phyloP scores from a whole-genome alignment of 495 filamentous ascomycete species.

The Penicillium samsonianum region DNA sequence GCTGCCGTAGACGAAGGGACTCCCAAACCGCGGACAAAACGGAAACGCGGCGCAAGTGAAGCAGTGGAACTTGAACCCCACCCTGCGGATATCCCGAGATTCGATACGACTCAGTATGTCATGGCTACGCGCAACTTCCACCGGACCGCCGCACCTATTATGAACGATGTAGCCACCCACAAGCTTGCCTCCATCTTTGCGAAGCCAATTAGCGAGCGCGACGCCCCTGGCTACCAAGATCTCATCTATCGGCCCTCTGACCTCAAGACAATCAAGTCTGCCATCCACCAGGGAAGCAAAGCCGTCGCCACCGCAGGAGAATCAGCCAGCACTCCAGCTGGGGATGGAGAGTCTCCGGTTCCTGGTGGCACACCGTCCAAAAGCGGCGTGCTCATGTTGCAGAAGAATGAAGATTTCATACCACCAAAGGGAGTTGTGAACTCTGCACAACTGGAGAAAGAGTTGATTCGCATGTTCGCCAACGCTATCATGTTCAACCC shows the following conservation, averaged over 20 bases:
- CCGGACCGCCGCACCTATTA: constrained; percentile 71
- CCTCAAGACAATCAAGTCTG: constrained; percentile 79
- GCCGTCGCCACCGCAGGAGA: constrained; percentile 66
- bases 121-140: constrained; percentile 76
- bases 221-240: constrained; percentile 85
- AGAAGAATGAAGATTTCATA: constrained; percentile 69
- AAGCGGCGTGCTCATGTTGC: constrained; percentile 53
- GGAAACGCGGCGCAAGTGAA: constrained; percentile 46
- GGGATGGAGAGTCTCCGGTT: constrained; percentile 46
- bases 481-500: constrained; percentile 98
- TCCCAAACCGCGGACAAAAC: constrained; percentile 35
- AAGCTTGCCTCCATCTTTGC: constrained; percentile 87
- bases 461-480: constrained; percentile 95
- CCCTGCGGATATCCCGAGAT: constrained; percentile 34
- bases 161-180: constrained; percentile 83
- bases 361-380: constrained; percentile 40
- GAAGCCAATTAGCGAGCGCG: constrained; percentile 75
- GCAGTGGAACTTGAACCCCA: constrained; percentile 33
- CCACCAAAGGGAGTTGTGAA: constrained; percentile 94
- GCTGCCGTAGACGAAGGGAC: constrained; percentile 32
- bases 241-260: constrained; percentile 87
- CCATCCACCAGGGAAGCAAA: constrained; percentile 74
- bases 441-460: constrained; percentile 88
- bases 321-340: constrained; percentile 48
- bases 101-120: constrained; percentile 57